Percentiles rank a stretch among this genome's conserved stretches.
These are phyloP conservation scores for Colletotrichum sp. DNA, from an alignment of 2,329 filamentous ascomycete species.

Conservation along the genomic window DNA sequence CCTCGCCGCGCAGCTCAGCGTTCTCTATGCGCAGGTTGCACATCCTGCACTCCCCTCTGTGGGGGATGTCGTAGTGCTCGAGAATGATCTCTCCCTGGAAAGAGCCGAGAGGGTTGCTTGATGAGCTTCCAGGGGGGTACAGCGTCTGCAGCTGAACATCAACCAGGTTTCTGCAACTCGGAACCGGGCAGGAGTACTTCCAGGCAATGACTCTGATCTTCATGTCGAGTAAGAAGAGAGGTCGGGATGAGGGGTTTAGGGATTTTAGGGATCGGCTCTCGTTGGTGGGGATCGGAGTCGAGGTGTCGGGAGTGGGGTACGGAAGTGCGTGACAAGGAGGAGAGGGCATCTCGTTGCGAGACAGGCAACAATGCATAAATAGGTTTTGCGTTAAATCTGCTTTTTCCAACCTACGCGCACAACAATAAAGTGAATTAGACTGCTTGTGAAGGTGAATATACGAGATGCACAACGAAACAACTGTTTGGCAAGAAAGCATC, in stretches of 20 bases:
- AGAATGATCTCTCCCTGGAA: not conserved
- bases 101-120: not conserved
- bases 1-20: not conserved
- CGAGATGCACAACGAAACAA: not conserved
- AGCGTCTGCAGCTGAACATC: not conserved
- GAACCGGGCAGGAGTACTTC: not conserved
- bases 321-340: not conserved
- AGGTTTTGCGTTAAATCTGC: not conserved
- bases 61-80: not conserved
- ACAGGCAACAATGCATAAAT: not conserved
- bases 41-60: not conserved
- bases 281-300: not conserved
- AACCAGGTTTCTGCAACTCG: not conserved
- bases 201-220: not conserved
- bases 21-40: not conserved
- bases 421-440: not conserved
- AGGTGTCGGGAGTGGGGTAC: not conserved
- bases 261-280: not conserved
- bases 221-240: not conserved
- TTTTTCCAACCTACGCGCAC: fast-evolving
- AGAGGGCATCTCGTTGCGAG: not conserved
- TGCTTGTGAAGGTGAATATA: not conserved
- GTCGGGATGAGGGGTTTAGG: not conserved
- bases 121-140: not conserved
- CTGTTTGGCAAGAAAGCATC: not conserved